Base-by-base conservation (phyloP, 108 stramenopile genomes). In the Thalassiosira profunda region DNA sequence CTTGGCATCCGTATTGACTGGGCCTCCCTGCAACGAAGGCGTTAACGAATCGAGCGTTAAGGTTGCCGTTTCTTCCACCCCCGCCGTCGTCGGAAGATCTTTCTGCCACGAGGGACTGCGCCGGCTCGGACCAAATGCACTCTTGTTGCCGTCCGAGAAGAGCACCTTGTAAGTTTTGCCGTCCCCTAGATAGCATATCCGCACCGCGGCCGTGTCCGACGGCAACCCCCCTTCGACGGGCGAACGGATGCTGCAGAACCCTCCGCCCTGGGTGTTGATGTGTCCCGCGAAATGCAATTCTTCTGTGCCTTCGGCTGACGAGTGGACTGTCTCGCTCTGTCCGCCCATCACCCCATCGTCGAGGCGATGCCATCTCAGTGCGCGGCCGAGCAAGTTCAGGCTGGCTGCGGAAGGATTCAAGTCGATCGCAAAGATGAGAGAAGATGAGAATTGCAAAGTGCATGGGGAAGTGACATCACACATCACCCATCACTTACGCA, bases 331-430 rank as follows among this genome's bases (percentile, higher is more conserved):
- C 21, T 73, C 53, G 17, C 77, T 80, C 47, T 73, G 72, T 5
- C 89, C 89, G n/a, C 89, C 89, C 89, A 90, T 90, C 5, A 90
- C 86, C 5, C 86, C 86, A 72, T 90, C 89, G 59, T 90, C 86
- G 21, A 90, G 74, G 8, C 83, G 51, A 67, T 79, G 74, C 86
- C 86, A 90, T 17, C 57, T 56, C 9, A 90, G 46, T 2, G 54
- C 5, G n/a, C 54, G 38, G 17, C 65, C 83, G 3, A 54, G 25
- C 4, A 90, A 47, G 35, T 62, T 52, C 31, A 90, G 71, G 28
- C 62, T 37, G 23, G 83, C 67, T 14, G 65, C 31, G 26, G 31
- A 23, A 57, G 0, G 55, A 2, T 18, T n/a, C 2, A 55, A 55
- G 33, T 14, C 36, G 21, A 14, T 3, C 2, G 21, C 20, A 36